A percentile compares a stretch with the other conserved stretches of the same genome.
Evolutionary conservation across 2,329 filamentous ascomycete genomes (phyloP).

Genomic region (Fusarium nygamai): DNA sequence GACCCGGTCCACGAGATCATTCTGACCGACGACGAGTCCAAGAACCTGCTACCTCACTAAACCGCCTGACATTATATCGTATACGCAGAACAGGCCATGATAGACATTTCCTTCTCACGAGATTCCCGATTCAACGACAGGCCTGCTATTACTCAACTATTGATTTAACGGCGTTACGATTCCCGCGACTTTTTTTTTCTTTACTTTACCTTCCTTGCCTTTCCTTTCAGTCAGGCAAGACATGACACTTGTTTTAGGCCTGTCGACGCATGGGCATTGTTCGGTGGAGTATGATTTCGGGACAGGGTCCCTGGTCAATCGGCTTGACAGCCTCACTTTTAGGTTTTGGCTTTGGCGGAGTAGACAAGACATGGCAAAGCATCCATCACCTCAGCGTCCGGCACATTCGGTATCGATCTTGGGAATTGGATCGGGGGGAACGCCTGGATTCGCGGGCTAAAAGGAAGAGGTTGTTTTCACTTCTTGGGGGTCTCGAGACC

Average conservation of each 20-base stretch:
- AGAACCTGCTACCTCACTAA: constrained; percentile 73
- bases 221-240: constrained; percentile 14
- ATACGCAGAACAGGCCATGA: constrained; percentile 34
- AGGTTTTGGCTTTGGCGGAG: constrained; percentile 40
- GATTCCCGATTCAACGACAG: constrained; percentile 33
- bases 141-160: constrained; percentile 19
- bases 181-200: constrained; percentile 18
- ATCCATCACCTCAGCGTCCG: constrained; percentile 34
- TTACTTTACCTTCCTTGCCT: neutral
- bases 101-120: constrained; percentile 46
- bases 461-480: constrained; percentile 5
- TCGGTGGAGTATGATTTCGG: constrained; percentile 40
- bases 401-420: constrained; percentile 27
- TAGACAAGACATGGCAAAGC: constrained; percentile 41
- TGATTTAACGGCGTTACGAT: constrained; percentile 32
- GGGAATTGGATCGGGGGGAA: constrained; percentile 22
- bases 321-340: constrained; percentile 42
- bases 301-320: constrained; percentile 35
- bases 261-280: constrained; percentile 28
- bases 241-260: constrained; percentile 23
- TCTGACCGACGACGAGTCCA: constrained; percentile 80
- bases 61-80: constrained; percentile 10
- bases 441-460: constrained; percentile 26
- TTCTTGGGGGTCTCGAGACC: constrained; percentile 17
- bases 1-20: constrained; percentile 83